phyloP scores from a whole-genome alignment of 2,329 filamentous ascomycete species.

The Cephalotrichum gorgonifer region DNA sequence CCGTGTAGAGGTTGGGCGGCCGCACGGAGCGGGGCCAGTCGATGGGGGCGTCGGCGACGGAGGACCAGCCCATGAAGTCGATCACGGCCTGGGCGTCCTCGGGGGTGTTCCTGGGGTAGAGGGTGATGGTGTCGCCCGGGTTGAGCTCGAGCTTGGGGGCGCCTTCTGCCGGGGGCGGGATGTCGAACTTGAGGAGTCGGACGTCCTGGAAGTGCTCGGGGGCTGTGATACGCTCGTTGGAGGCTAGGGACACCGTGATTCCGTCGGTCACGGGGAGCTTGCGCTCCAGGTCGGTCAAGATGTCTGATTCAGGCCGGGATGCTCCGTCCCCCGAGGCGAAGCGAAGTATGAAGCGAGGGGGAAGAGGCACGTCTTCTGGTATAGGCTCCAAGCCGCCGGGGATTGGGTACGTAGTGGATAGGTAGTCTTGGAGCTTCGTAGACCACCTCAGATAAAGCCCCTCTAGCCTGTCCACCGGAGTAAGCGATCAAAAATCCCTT shows the following conservation, averaged over 20 bases:
- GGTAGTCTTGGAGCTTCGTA: conserved; percentile 51
- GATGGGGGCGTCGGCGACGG: conserved; percentile 61
- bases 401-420: conserved; percentile 60
- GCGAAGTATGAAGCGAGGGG: conserved; percentile 48
- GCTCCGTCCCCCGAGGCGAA: not conserved
- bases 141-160: conserved; percentile 25
- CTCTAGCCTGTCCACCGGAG: conserved; percentile 51
- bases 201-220: conserved; percentile 86
- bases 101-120: conserved; percentile 82
- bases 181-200: conserved; percentile 58
- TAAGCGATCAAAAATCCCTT: not conserved
- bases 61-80: conserved; percentile 66
- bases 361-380: conserved; percentile 61
- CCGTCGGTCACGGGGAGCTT: conserved; percentile 47
- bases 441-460: conserved; percentile 75
- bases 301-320: not conserved
- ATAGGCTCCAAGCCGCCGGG: conserved; percentile 59
- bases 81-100: conserved; percentile 72
- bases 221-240: conserved; percentile 69
- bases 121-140: conserved; percentile 70
- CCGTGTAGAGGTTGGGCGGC: conserved; percentile 16
- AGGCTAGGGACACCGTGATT: conserved; percentile 44
- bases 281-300: conserved; percentile 6
- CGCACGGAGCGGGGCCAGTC: conserved; percentile 14
- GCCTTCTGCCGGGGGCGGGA: conserved; percentile 16